These are phyloP conservation scores for Coemansia sp. DNA, from an alignment of 192 early-diverging fungal genomes.

Conservation along the genomic window DNA sequence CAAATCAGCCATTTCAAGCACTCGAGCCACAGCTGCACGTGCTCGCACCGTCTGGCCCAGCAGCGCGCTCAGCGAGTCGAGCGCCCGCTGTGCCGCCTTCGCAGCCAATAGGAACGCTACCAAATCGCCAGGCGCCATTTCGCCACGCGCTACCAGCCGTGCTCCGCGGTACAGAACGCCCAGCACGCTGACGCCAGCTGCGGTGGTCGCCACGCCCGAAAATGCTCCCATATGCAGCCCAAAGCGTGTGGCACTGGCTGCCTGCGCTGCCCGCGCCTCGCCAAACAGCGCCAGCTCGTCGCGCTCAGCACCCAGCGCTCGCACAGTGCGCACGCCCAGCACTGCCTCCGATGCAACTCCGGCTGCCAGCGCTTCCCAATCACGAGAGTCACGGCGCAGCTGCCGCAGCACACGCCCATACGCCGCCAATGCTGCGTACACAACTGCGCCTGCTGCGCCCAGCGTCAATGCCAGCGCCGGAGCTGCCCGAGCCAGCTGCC, in stretches of 20 bases:
- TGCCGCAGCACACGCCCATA: slow-evolving; percentile 61
- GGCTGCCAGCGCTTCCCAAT: slow-evolving; percentile 55
- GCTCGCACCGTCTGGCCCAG: slow-evolving; percentile 65
- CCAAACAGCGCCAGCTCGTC: slow-evolving; percentile 56
- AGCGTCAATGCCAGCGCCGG: slow-evolving; percentile 57
- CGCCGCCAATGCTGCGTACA: slow-evolving; percentile 53
- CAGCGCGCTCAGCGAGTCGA: slow-evolving; percentile 60
- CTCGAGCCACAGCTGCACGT: slow-evolving; percentile 52
- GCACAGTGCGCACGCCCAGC: slow-evolving; percentile 61
- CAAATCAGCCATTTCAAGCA: slow-evolving; percentile 57
- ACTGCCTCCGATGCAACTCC: slow-evolving; percentile 62
- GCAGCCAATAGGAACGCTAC: slow-evolving; percentile 66
- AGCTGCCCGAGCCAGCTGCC: slow-evolving; percentile 59
- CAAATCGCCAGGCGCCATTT: slow-evolving; percentile 60
- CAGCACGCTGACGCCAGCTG: slow-evolving; percentile 60
- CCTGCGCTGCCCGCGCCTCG: slow-evolving; percentile 44
- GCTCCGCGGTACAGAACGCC: slow-evolving; percentile 58
- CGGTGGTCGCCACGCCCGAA: slow-evolving; percentile 61
- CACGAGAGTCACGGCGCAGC: slow-evolving; percentile 43
- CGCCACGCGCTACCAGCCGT: slow-evolving; percentile 47
- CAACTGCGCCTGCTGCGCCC: slow-evolving; percentile 53
- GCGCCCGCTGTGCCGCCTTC: slow-evolving; percentile 61
- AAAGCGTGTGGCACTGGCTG: slow-evolving; percentile 47
- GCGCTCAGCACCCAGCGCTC: slow-evolving; percentile 61
- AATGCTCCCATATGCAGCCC: slow-evolving; percentile 65